Conservation (phyloP, 2,329 filamentous ascomycete species). For the Didymella segeticola region DNA sequence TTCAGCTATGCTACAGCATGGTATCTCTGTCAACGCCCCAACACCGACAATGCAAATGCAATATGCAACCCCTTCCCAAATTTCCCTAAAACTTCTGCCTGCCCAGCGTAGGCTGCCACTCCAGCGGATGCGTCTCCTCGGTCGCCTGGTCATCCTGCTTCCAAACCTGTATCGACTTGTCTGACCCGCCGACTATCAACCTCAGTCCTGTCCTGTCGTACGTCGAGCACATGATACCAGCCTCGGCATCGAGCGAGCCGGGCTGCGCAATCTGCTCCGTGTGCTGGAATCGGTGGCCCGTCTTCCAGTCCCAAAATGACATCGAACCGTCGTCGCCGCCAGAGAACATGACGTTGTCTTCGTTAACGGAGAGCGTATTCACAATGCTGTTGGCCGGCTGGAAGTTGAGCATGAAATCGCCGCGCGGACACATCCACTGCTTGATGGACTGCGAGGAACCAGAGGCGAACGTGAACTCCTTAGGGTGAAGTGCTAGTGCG, state of each 20-base stretch:
- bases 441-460: constrained; percentile 94
- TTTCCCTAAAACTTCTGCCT: constrained; percentile 68
- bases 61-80: not conserved
- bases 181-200: constrained; percentile 91
- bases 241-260: constrained; percentile 90
- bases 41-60: constrained; percentile 18
- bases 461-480: constrained; percentile 94
- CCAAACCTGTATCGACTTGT: constrained; percentile 95
- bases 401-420: constrained; percentile 99
- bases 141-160: constrained; percentile 91
- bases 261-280: constrained; percentile 93
- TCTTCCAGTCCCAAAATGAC: constrained; percentile 99
- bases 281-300: constrained; percentile 87
- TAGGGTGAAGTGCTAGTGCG: constrained; percentile 81
- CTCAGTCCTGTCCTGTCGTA: constrained; percentile 90
- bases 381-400: constrained; percentile 96
- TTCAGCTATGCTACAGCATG: constrained; percentile 3
- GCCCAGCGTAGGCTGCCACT: constrained; percentile 86
- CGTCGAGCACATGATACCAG: constrained; percentile 91
- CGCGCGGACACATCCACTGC: constrained; percentile 98
- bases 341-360: constrained; percentile 93
- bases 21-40: constrained; percentile 20
- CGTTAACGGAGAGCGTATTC: constrained; percentile 91
- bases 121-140: constrained; percentile 85
- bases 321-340: constrained; percentile 96